Conservation (phyloP, 129 eudicot species). For the Sambucus nigra region DNA sequence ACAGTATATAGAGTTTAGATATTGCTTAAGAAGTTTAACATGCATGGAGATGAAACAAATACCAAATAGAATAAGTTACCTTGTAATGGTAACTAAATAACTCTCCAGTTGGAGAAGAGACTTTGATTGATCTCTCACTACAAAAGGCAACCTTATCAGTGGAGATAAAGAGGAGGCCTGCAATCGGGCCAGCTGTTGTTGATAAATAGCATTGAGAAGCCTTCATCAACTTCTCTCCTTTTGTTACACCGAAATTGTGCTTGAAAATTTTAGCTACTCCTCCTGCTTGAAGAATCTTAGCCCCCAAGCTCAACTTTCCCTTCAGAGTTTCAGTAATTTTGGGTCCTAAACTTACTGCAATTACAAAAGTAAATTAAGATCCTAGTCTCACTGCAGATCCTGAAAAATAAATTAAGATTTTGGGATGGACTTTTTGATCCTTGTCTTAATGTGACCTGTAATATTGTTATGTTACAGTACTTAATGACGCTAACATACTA, state of each 20-base stretch:
- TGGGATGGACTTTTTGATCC: not conserved
- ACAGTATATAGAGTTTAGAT: not conserved
- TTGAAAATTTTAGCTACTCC: conserved; percentile 30
- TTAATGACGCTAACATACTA: not conserved
- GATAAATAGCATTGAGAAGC: too few relatives aligned
- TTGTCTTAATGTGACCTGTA: not conserved
- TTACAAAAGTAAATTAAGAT: not conserved
- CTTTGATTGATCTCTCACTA: conserved; percentile 32
- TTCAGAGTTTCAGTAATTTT: conserved; percentile 22
- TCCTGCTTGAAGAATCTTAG: conserved; percentile 32
- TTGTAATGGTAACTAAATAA: conserved; percentile 21
- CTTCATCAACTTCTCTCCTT: conserved; percentile 15
- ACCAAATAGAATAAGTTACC: not conserved
- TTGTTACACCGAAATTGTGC: conserved; percentile 18
- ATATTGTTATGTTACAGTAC: not conserved
- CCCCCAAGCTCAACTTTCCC: too few relatives aligned
- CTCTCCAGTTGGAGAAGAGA: conserved; percentile 24
- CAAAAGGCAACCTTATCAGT: conserved; percentile 26
- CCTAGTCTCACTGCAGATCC: too few relatives aligned
- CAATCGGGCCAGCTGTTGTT: too few relatives aligned
- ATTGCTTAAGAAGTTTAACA: not conserved
- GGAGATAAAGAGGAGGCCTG: too few relatives aligned
- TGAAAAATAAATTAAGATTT: not conserved
- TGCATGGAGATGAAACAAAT: not conserved
- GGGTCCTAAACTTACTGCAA: conserved; percentile 28